A percentile compares a stretch with the other conserved stretches of the same genome.
Evolutionary conservation across 495 filamentous ascomycete species (phyloP).

Genomic region (Hypoxylon crocopeplum): DNA sequence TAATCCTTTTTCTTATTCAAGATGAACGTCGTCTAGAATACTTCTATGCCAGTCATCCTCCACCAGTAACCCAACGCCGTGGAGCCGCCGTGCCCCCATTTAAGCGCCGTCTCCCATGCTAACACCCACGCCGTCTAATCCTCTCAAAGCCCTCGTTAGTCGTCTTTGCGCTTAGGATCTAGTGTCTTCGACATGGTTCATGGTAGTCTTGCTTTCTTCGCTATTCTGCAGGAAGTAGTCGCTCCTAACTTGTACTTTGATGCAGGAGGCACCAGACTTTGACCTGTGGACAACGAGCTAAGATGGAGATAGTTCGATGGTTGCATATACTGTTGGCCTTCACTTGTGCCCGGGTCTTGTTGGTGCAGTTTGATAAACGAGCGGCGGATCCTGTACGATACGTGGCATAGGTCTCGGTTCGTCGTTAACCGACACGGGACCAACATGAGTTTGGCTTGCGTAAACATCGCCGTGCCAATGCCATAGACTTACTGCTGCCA

Average conservation of each 20-base stretch:
- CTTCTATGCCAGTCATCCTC: conserved; percentile 37
- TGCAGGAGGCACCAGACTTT: conserved; percentile 1
- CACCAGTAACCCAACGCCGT: conserved; percentile 25
- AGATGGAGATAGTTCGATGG: conserved; percentile 13
- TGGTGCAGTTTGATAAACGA: background rate
- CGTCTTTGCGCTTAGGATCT: conserved; percentile 29
- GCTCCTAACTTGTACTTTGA: conserved; percentile 13
- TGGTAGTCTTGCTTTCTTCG: background rate
- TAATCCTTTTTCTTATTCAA: conserved; percentile 14
- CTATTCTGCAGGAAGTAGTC: conserved; percentile 9
- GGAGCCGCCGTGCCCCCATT: conserved; percentile 25
- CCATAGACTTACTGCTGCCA: background rate
- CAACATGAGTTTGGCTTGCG: background rate
- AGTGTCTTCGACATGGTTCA: conserved; percentile 11
- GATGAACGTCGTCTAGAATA: conserved; percentile 27
- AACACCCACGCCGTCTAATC: conserved; percentile 18
- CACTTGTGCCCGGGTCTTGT: conserved; percentile 1
- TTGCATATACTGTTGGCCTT: conserved; percentile 18
- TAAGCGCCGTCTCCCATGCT: conserved; percentile 30
- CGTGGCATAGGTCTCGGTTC: background rate
- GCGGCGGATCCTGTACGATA: background rate
- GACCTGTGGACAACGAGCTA: conserved; percentile 1
- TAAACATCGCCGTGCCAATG: conserved; percentile 1
- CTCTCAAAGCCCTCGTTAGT: conserved; percentile 14
- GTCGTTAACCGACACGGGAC: conserved; percentile 1